phyloP scores from a whole-genome alignment of 108 stramenopile genomes.

The Pseudonitzschia delicatissima region DNA sequence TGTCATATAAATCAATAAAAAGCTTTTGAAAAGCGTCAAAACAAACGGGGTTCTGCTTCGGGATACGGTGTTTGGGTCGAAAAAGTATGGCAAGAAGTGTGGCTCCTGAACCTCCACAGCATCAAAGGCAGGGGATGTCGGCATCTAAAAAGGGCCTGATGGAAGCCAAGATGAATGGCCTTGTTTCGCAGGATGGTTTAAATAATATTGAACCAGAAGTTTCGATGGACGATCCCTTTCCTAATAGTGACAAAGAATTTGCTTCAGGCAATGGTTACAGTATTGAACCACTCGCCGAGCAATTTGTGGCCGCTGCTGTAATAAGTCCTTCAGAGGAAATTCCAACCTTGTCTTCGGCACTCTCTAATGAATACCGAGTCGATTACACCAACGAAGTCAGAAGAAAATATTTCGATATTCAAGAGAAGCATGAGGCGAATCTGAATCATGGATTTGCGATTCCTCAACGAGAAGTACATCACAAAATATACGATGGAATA shows the following conservation, averaged over 20 bases:
- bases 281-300: background rate
- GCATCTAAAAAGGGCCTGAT: background rate
- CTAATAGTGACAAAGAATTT: background rate
- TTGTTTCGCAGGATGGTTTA: too few species aligned
- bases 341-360: background rate
- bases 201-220: too few species aligned
- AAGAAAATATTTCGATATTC: constrained; percentile 1
- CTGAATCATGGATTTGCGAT: background rate
- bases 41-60: background rate
- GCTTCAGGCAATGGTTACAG: background rate
- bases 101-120: constrained; percentile 7
- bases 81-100: constrained; percentile 8
- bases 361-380: background rate
- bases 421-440: background rate
- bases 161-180: too few species aligned
- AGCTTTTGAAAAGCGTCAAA: too few species aligned
- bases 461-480: background rate
- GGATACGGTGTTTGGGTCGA: background rate
- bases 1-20: too few species aligned
- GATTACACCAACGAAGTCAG: constrained; percentile 6
- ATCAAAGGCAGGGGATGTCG: background rate
- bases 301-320: background rate
- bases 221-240: too few species aligned
- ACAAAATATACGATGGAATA: background rate
- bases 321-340: too few species aligned